Evolutionary conservation across 352 stramenopile genomes (phyloP).

Genomic region (Pythium folliculosum): DNA sequence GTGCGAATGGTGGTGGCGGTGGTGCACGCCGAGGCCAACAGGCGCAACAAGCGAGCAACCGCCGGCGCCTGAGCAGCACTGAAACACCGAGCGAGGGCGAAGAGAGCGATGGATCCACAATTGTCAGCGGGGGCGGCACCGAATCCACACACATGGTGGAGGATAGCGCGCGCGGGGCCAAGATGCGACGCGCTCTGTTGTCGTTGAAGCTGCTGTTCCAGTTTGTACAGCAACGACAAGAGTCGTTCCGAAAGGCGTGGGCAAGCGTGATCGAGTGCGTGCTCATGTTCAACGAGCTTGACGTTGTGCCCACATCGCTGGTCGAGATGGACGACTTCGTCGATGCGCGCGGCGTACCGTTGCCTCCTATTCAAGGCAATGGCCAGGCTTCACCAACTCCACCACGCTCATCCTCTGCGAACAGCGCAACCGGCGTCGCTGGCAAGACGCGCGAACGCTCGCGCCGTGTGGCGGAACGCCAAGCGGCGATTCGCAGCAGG

Average conservation of each 20-base stretch:
- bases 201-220: conserved; percentile 83
- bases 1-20: conserved; percentile 13
- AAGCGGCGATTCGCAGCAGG: conserved; percentile 77
- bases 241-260: conserved; percentile 82
- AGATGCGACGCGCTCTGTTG: conserved; percentile 73
- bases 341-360: conserved; percentile 73
- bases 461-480: conserved; percentile 74
- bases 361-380: conserved; percentile 71
- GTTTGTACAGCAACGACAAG: conserved; percentile 81
- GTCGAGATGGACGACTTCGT: conserved; percentile 91
- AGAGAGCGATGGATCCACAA: conserved; percentile 7
- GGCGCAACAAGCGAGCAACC: conserved; percentile 7
- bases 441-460: conserved; percentile 80
- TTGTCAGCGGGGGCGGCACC: neutral
- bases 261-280: conserved; percentile 81
- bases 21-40: neutral
- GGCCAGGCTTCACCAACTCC: conserved; percentile 19
- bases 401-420: conserved; percentile 14
- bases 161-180: conserved; percentile 64
- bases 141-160: conserved; percentile 43
- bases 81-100: conserved; percentile 20
- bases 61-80: conserved; percentile 15
- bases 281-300: conserved; percentile 89
- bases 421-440: conserved; percentile 47
- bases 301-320: conserved; percentile 81